Evolutionary conservation across 164 flowering plant genomes (phyloP).

Genomic region (Vitis cinerea): DNA sequence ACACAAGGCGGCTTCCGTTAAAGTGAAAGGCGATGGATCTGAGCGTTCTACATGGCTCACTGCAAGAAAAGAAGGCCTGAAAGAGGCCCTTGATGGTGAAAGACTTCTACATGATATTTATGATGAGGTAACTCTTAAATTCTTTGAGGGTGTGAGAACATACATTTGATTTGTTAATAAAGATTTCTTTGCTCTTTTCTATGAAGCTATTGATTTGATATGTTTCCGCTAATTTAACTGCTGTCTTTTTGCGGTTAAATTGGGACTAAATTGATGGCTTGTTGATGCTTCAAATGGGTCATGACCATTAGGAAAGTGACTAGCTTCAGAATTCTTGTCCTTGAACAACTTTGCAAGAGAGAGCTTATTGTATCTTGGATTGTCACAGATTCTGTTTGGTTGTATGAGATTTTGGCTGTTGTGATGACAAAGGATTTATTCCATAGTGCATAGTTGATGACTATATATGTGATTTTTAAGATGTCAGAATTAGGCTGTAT

Average conservation of each 20-base stretch:
- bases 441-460: no score
- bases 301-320: not conserved
- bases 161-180: not conserved
- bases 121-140: slow-evolving; percentile 37
- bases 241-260: not conserved
- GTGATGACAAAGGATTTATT: no score
- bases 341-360: no score
- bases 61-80: slow-evolving; percentile 56
- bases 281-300: not conserved
- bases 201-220: not conserved
- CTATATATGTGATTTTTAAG: no score
- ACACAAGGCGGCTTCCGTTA: slow-evolving; percentile 64
- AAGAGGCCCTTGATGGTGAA: slow-evolving; percentile 58
- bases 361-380: no score
- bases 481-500: no score
- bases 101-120: slow-evolving; percentile 46
- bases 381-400: no score
- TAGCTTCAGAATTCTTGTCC: not conserved
- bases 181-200: not conserved
- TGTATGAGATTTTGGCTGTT: no score
- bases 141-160: not conserved
- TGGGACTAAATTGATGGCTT: not conserved
- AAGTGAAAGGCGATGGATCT: slow-evolving; percentile 10
- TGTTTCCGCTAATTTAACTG: not conserved
- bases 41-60: slow-evolving; percentile 60